phyloP scores from a whole-genome alignment of 306 rosid species.

The Quercus bicolor region DNA sequence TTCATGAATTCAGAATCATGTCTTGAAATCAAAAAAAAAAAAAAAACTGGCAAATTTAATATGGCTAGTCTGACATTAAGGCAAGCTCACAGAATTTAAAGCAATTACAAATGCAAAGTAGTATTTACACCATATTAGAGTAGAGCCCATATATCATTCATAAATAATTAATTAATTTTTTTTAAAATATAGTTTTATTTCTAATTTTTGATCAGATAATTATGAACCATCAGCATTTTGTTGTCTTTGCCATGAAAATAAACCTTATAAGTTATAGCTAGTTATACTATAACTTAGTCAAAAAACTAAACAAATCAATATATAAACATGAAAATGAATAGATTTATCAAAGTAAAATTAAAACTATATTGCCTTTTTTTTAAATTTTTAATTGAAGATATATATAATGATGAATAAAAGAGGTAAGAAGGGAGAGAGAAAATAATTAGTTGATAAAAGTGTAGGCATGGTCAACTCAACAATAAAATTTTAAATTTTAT shows the following conservation, averaged over 20 bases:
- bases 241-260: slow-evolving; percentile 1
- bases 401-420: background rate
- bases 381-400: background rate
- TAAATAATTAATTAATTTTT: background rate
- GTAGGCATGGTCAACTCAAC: background rate
- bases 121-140: background rate
- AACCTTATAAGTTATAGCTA: background rate
- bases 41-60: background rate
- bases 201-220: slow-evolving; percentile 9
- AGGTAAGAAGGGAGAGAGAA: background rate
- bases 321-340: background rate
- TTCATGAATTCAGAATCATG: background rate
- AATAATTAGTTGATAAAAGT: background rate
- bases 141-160: background rate
- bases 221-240: background rate
- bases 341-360: background rate
- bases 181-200: background rate
- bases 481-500: background rate
- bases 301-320: background rate
- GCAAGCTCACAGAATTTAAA: background rate
- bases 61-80: background rate
- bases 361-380: background rate
- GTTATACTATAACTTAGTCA: background rate
- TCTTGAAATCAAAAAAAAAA: background rate
- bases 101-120: background rate